These are phyloP conservation scores for Cladobotryum protrusum DNA, from an alignment of 2,329 filamentous ascomycete species.

Conservation along the genomic window DNA sequence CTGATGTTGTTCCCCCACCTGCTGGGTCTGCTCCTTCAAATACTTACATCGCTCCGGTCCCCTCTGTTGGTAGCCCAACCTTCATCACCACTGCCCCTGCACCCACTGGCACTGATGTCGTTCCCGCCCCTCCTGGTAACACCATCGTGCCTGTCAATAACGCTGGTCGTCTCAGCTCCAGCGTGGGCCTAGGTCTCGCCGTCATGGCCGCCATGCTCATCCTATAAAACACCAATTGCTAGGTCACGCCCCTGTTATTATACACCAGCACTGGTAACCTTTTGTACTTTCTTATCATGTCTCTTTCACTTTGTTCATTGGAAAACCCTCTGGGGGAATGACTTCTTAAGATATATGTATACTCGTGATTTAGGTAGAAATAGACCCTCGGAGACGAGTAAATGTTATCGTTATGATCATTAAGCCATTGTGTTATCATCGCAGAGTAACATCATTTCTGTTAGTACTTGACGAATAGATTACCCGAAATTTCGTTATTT, in stretches of 20 bases:
- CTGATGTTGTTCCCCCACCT: conserved; percentile 19
- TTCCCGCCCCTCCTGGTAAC: conserved; percentile 30
- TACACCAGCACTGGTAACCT: not conserved
- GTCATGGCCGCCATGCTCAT: conserved; percentile 39
- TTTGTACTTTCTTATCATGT: not conserved
- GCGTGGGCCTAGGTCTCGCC: conserved; percentile 41
- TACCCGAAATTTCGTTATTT: too few species aligned
- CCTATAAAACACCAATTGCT: conserved; percentile 33
- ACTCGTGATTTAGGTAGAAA: conserved; percentile 12
- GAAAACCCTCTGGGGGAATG: not conserved
- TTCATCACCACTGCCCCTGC: conserved; percentile 11
- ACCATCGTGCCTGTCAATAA: conserved; percentile 32
- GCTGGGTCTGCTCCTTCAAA: conserved; percentile 14
- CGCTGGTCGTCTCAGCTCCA: conserved; percentile 34
- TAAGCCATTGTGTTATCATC: too few species aligned
- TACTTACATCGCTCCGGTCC: conserved; percentile 4
- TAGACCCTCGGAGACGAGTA: conserved; percentile 6
- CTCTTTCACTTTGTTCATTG: not conserved
- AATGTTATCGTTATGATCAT: conserved; percentile 53
- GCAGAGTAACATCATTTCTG: too few species aligned
- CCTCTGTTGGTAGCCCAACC: conserved; percentile 16
- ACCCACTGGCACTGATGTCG: conserved; percentile 26
- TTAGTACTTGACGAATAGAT: too few species aligned
- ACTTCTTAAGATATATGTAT: conserved; percentile 13
- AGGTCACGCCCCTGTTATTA: not conserved